Base-by-base conservation (phyloP, 805 yeast species). In the Wickerhamiella domercqiae region DNA sequence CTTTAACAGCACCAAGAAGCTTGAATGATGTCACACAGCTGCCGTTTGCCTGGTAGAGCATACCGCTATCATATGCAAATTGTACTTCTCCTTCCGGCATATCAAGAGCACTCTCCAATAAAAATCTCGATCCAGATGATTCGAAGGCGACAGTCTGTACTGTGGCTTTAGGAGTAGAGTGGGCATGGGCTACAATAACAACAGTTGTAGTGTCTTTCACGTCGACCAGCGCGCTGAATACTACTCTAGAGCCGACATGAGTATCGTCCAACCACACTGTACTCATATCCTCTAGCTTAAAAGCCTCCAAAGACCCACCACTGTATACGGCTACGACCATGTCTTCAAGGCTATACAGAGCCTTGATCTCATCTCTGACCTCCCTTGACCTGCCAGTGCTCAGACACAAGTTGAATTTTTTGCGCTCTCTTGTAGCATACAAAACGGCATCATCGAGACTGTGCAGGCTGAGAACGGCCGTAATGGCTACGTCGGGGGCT, bases 401-500 rank as follows among this genome's bases (percentile, higher is more conserved):
- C 4, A 35, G 18, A 21, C 42, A 42, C 24, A 57, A 31, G 25
- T 24, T 41, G 32, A 24, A 29, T 44, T 50, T 53, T 20, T 49
- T 52, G 19, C 60, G 50, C 38, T 55, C 60, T 4, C 37, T 28
- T 1, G 48, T 46, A 6, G 51, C 56, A 36, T 47, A 55, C 6
- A 46, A 45, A 7, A 39, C 32, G 1, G 24, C 32, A 9, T 24
- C 26, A 9, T 24, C 13, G 9, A 13, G 13, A 13, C 13, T 24
- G 2, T 37, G 42, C 4, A 29, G 11, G 7, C 34, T 37, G 3
- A 38, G 21, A n/a, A 52, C 36, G 3, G 57, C 51, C 1, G 56
- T 46, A 13, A 57, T 41, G 3, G 31, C 28, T 7, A 52, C 49
- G 11, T 48, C 52, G 3, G 61, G 60, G 2, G 62, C 47, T 3